Evolutionary conservation across 1,284 basidiomycete species (phyloP).

Genomic region (Trichosporon inkin): DNA sequence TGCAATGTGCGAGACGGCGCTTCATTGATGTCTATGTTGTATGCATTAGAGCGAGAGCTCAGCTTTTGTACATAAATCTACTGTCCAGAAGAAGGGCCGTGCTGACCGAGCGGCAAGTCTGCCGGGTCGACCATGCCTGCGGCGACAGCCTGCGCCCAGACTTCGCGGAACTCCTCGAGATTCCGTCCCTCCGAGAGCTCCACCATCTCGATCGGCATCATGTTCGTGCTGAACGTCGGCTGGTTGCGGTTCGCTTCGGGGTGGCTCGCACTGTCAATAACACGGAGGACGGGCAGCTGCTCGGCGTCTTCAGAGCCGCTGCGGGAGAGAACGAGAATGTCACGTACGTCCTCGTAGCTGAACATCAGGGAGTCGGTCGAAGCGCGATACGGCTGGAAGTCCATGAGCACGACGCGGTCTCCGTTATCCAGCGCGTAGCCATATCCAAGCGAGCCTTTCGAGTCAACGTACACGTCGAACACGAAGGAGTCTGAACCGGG

Average conservation of each 20-base stretch:
- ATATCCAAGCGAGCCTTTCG: not conserved
- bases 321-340: conserved; percentile 7
- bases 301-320: not conserved
- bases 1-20: conserved; percentile 19
- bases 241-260: conserved; percentile 62
- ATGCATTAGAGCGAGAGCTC: not conserved
- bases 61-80: not conserved
- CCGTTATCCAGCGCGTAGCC: conserved; percentile 62
- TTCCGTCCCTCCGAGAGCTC: conserved; percentile 68
- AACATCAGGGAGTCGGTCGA: conserved; percentile 85
- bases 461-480: conserved; percentile 66
- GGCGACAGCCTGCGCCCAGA: conserved; percentile 38
- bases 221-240: conserved; percentile 78
- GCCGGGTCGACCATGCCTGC: conserved; percentile 13
- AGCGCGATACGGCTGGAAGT: conserved; percentile 83
- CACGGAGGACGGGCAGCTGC: conserved; percentile 57
- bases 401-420: conserved; percentile 71
- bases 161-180: conserved; percentile 63
- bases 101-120: not conserved
- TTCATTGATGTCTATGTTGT: not conserved
- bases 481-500: conserved; percentile 49
- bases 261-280: conserved; percentile 69
- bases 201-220: conserved; percentile 85
- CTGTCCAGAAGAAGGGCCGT: not conserved
- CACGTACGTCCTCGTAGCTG: conserved; percentile 69